Evolutionary conservation across 2,329 filamentous ascomycete genomes (phyloP).

Genomic region (Fusarium solani-melongenae): DNA sequence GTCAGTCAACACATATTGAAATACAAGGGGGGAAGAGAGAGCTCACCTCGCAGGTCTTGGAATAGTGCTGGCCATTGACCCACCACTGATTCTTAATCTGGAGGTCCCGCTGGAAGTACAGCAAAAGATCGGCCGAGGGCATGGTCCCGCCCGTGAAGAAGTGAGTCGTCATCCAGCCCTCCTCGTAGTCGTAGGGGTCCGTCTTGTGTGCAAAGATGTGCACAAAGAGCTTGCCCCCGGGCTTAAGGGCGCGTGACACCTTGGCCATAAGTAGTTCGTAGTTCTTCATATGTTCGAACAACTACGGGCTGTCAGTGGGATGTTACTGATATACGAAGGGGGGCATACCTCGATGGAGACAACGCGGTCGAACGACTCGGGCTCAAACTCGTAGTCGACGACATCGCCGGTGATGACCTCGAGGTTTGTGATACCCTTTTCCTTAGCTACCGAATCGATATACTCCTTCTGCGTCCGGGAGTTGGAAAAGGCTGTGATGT

Average conservation of each 20-base stretch:
- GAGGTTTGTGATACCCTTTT: constrained; percentile 69
- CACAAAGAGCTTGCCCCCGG: constrained; percentile 74
- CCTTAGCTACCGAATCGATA: constrained; percentile 69
- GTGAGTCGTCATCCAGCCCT: constrained; percentile 79
- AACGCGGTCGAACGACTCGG: constrained; percentile 70
- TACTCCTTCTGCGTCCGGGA: constrained; percentile 75
- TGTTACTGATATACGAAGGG: not conserved
- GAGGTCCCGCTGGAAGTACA: constrained; percentile 74
- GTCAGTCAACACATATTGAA: too few relatives aligned
- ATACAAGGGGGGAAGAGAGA: not conserved
- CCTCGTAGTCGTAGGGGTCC: constrained; percentile 76
- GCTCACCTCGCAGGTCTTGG: constrained; percentile 73
- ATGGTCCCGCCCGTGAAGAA: constrained; percentile 82
- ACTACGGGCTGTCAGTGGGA: constrained; percentile 48
- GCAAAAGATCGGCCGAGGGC: constrained; percentile 73
- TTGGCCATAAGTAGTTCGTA: constrained; percentile 76
- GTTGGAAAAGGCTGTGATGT: constrained; percentile 76
- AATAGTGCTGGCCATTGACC: constrained; percentile 76
- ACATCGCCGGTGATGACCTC: constrained; percentile 74
- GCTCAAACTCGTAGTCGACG: constrained; percentile 72
- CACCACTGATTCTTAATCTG: constrained; percentile 74
- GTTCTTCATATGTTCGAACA: constrained; percentile 84
- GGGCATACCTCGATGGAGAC: constrained; percentile 66
- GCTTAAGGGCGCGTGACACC: constrained; percentile 67
- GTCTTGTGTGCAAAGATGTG: constrained; percentile 74